Evolutionary conservation across 1,139 yeast genomes (phyloP), one percentile per base, ranked within the genome.

Genomic region (Kodamaea alishanica): DNA sequence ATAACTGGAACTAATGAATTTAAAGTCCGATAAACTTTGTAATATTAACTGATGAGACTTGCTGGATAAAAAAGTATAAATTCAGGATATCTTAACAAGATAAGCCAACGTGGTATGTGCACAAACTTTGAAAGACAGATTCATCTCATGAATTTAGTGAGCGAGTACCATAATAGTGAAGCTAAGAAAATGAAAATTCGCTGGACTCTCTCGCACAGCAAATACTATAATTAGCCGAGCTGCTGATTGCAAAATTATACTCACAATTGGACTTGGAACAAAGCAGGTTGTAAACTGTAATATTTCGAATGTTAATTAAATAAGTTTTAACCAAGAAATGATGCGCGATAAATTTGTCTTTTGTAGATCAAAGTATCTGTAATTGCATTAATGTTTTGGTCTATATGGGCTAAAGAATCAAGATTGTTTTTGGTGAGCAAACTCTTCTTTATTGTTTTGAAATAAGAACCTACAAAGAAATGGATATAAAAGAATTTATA

Each of bases 371-470:
- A 22, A 8, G 52, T 33, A 36, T 57, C 61, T 9, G 23, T 36
- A 24, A 48, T 12, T n/a, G 61, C 51, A 10, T 36, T 31, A 23
- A 41, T 29, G 8, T 76, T 25, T 74, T 70, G 0, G 69, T 63
- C 97, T 96, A 89, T 9, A 84, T 66, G 20, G 7, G 75, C 58
- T 0, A 82, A 82, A 6, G 92, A 80, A 8, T 75, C 46, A n/a
- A 75, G 67, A 62, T 89, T 88, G 67, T 87, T 88, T 4, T 43
- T 26, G 11, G 28, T 28, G 29, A 37, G 22, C 24, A 28, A 32
- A 5, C 32, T 31, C 39, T 33, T 38, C 11, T 9, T 7, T n/a
- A 27, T 22, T 28, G 30, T 5, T 12, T 12, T 8, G 30, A n/a
- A 15, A 28, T 22, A 8, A 28, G 11, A 5, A 15, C 4, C 30